These are phyloP conservation scores for Oryza australiensis DNA, from an alignment of 176 grass and related monocot genomes.

Conservation along the genomic window DNA sequence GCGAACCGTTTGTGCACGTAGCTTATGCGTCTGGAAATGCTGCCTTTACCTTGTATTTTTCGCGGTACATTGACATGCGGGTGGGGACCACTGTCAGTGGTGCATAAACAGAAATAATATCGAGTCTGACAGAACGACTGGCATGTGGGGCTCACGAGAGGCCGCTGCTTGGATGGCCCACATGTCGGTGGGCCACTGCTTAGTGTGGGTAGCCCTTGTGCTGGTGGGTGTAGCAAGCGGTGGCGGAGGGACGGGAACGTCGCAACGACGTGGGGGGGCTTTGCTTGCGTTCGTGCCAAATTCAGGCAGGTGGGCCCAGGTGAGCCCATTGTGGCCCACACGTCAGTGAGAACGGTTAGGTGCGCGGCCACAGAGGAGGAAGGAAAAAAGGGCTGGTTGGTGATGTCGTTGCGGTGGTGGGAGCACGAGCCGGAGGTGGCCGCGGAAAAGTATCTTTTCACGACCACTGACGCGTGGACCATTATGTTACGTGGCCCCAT, in stretches of 20 bases:
- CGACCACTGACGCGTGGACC: background rate
- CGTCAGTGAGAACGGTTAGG: background rate
- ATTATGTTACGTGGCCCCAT: fast-evolving
- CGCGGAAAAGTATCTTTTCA: background rate
- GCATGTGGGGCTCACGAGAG: background rate
- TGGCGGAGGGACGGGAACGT: conserved; percentile 9
- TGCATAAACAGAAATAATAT: no score
- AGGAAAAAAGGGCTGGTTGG: background rate
- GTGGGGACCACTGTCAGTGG: background rate
- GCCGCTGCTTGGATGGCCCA: background rate
- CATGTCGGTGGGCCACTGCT: background rate
- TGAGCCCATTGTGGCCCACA: background rate
- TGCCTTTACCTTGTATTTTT: background rate
- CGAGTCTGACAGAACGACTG: background rate
- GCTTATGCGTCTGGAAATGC: background rate
- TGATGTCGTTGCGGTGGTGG: background rate
- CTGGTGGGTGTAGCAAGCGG: background rate
- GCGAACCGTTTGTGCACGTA: background rate
- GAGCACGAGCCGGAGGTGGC: background rate
- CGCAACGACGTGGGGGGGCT: conserved; percentile 10
- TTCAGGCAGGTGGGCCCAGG: conserved; percentile 9
- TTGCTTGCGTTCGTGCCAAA: conserved; percentile 51
- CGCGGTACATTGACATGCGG: background rate
- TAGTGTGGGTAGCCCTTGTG: fast-evolving
- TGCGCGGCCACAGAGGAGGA: background rate